Conservation (phyloP, 2,329 filamentous ascomycete genomes). For the Colletotrichum eleusines region DNA sequence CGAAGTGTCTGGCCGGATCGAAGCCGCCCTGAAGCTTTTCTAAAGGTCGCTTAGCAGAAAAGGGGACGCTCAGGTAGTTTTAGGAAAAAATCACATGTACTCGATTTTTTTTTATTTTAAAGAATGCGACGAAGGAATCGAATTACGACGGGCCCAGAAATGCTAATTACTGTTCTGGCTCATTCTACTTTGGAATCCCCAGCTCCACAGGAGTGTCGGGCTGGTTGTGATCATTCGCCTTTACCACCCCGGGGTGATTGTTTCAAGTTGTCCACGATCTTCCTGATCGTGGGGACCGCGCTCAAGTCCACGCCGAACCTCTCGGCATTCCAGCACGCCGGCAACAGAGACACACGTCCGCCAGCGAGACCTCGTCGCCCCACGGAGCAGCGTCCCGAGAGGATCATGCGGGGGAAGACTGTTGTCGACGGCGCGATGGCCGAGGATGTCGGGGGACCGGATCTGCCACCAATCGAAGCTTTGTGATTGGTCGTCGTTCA, state of each 20-base stretch:
- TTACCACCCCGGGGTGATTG: constrained; percentile 62
- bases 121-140: neutral
- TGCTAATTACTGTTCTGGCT: constrained; percentile 1
- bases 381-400: constrained; percentile 65
- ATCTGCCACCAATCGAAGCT: neutral
- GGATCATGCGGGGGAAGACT: constrained; percentile 33
- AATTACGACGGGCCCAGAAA: too few relatives aligned
- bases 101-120: too few relatives aligned
- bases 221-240: constrained; percentile 66
- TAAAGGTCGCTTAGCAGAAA: constrained; percentile 33
- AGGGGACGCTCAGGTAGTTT: neutral
- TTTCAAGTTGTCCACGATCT: constrained; percentile 60
- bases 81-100: too few relatives aligned
- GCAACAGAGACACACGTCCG: constrained; percentile 70
- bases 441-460: neutral
- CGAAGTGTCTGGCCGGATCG: constrained; percentile 74
- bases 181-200: constrained; percentile 22
- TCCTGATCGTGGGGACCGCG: constrained; percentile 60
- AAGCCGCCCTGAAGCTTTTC: constrained; percentile 49
- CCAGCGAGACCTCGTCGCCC: constrained; percentile 67
- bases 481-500: neutral
- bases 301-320: constrained; percentile 65
- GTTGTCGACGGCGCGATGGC: constrained; percentile 7
- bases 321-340: constrained; percentile 69
- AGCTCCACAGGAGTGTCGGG: constrained; percentile 55